Percentiles rank a stretch among this genome's conserved stretches.
phyloP scores from a whole-genome alignment of 495 filamentous ascomycete genomes.

The Bacidia rubella region DNA sequence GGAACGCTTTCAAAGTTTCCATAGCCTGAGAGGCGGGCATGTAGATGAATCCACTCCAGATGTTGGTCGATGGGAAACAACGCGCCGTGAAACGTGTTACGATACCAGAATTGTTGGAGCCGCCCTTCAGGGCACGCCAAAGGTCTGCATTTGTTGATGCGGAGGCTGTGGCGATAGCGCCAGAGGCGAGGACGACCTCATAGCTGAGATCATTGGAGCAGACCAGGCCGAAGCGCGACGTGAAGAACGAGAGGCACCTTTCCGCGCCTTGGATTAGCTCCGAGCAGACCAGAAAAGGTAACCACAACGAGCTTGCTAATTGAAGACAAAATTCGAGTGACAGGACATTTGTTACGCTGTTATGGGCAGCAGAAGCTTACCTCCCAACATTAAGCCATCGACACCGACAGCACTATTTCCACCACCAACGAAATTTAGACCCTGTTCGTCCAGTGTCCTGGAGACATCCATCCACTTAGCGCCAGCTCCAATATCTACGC shows the following conservation, averaged over 20 bases:
- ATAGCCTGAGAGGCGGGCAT: slow-evolving; percentile 17
- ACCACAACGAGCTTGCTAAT: neutral
- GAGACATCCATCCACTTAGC: slow-evolving; percentile 31
- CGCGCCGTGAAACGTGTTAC: slow-evolving; percentile 20
- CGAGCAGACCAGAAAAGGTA: neutral
- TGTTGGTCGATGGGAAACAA: slow-evolving; percentile 27
- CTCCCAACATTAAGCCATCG: slow-evolving; percentile 26
- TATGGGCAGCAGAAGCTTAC: slow-evolving; percentile 14
- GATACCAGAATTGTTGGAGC: slow-evolving; percentile 40
- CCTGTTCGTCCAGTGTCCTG: slow-evolving; percentile 23
- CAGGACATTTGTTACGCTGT: slow-evolving; percentile 4
- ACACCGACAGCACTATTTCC: slow-evolving; percentile 26
- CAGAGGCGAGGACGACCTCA: slow-evolving; percentile 23
- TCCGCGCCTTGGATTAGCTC: slow-evolving; percentile 10
- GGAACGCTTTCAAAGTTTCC: slow-evolving; percentile 21
- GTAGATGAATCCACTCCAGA: slow-evolving; percentile 33
- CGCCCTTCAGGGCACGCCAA: slow-evolving; percentile 39
- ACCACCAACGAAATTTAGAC: slow-evolving; percentile 25
- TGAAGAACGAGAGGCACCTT: slow-evolving; percentile 25
- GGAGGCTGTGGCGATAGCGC: slow-evolving; percentile 15
- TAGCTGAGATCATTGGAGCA: slow-evolving; percentile 24
- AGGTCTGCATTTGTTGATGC: slow-evolving; percentile 27
- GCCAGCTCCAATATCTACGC: slow-evolving; percentile 25
- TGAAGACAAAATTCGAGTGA: neutral
- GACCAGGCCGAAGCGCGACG: slow-evolving; percentile 22